Evolutionary conservation across 2,329 filamentous ascomycete species (phyloP), one percentile per base, ranked within the genome.

Genomic region (Curvularia verruculosa): DNA sequence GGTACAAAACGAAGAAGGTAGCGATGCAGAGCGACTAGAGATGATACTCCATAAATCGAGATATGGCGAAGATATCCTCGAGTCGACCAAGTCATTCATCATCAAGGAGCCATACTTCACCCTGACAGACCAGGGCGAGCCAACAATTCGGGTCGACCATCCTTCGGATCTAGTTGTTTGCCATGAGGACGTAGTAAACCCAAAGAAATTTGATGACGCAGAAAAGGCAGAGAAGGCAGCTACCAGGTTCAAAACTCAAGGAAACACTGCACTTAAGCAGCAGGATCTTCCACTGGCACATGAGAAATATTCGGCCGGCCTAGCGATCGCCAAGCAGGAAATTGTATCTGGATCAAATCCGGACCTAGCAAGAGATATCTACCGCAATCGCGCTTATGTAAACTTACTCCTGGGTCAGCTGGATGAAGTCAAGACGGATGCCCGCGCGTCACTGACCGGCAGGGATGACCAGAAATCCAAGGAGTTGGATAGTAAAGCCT

Each of bases 21-120:
- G 75, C 1, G 77, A 79, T 26, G 56, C 67, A 1, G 55, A 73
- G 1, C 67, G 78, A 0, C 34, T 71, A 7, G 69, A 71, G n/a
- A 61, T 71, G 34, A 48, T 61, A 24, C 50, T 71, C 28, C 68
- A 70, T 41, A 71, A 68, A 47, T 56, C 62, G 12, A 59, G 64
- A 19, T 62, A 76, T 3, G 66, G 66, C 0, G 60, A 75, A 3
- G 67, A 80, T 5, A 63, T 78, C 0, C 49, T 84, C 3, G 56
- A 63, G 0, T 51, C 70, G 5, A 71, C 73, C 1, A 71, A 68
- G 12, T 63, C 80, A 0, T 73, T 79, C 10, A 63, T 85, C 26
- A 50, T 86, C 26, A 87, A 85, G 56, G 84, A 86, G 52, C 83
- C 84, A 0, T 86, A 80, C 60, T 78, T 85, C 57, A 84, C 81